Evolutionary conservation across 345 rosid genomes (phyloP), one percentile per base, ranked within the genome.

Genomic region (Reutealis trisperma): DNA sequence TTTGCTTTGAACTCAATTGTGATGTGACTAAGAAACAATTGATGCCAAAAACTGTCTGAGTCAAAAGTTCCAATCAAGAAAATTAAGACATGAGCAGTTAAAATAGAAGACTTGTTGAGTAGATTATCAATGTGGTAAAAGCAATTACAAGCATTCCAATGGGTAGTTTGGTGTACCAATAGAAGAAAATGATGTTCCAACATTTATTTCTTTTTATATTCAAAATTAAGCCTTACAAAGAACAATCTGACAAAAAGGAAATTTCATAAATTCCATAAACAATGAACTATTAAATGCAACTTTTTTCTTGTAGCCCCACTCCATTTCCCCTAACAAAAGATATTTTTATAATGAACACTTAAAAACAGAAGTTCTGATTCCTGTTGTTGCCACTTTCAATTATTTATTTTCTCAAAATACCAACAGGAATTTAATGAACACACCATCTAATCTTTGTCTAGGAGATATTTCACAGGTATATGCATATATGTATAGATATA

Each of bases 161-260:
- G 8, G 25, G 2, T 34, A 49, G 78, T 79, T 74, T 49, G 84
- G 74, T 76, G 70, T 49, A 75, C 44, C 80, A 62, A 68, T 63
- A 72, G 19, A 11, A 63, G 86, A 87, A 80, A 79, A 79, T 74
- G 85, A 86, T 64, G 68, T 51, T 59, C 79, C 80, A 79, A 77
- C 86, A 27, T 77, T 79, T 59, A 67, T 78, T 81, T 70, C 44
- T 70, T 70, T 59, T 37, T 37, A 37, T 34, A 77, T 78, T 85
- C 32, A 62, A 75, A 34, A 65, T 76, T 42, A 75, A 71, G 76
- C 80, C 61, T 75, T 77, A 83, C 79, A 77, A 66, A 75, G 60
- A 76, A 79, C 62, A 80, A 68, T 52, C 27, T 63, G 60, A 75
- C 75, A 6, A 70, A 72, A 69, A 51, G 47, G 72, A 74, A 72